A percentile compares a stretch with the other conserved stretches of the same genome.
Evolutionary conservation across 176 grass and related monocot species (phyloP).

Genomic region (Paspalum notatum): DNA sequence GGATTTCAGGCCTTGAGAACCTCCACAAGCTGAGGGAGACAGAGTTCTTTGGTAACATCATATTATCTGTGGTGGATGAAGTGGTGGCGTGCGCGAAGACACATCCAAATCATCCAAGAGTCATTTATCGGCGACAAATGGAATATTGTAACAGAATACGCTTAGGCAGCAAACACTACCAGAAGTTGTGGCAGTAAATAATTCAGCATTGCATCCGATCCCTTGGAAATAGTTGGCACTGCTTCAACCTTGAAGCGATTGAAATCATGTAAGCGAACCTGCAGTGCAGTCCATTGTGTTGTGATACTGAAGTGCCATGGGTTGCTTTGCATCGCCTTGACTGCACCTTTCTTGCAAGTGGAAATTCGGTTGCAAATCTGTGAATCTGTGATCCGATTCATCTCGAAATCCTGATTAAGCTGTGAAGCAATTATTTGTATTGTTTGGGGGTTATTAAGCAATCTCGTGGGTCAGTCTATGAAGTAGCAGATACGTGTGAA

Average conservation of each 20-base stretch:
- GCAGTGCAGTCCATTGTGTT: too few species aligned
- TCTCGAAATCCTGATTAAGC: neutral
- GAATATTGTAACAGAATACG: constrained; percentile 27
- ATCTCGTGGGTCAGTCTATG: too few species aligned
- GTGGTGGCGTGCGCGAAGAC: constrained; percentile 9
- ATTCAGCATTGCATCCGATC: neutral
- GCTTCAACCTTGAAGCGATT: too few species aligned
- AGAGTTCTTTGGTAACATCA: constrained; percentile 34
- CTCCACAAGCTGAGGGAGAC: constrained; percentile 3
- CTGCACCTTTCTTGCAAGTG: too few species aligned
- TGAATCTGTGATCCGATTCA: neutral
- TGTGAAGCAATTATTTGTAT: neutral
- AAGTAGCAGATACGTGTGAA: too few species aligned
- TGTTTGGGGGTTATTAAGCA: neutral
- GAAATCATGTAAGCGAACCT: too few species aligned
- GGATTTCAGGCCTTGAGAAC: neutral
- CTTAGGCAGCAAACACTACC: neutral
- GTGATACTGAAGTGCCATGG: too few species aligned
- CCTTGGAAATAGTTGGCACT: neutral
- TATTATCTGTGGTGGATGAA: neutral
- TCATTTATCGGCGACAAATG: constrained; percentile 31
- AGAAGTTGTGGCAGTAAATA: too few species aligned
- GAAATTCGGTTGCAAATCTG: too few species aligned
- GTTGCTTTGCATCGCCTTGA: too few species aligned
- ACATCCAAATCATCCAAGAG: constrained; percentile 34